phyloP scores from a whole-genome alignment of 306 rosid species.

The Phaseolus lunatus region DNA sequence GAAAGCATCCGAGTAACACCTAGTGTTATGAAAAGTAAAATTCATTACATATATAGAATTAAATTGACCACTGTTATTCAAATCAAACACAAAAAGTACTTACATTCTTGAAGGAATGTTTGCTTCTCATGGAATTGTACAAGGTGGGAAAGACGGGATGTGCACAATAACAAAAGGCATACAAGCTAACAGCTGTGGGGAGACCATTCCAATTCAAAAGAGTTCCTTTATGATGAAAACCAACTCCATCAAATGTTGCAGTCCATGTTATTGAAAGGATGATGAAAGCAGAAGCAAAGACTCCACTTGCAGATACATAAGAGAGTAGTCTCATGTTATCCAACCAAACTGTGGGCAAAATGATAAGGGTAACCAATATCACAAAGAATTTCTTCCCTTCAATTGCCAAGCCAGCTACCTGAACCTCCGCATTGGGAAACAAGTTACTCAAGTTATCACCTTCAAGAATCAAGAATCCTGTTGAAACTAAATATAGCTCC shows the following conservation, averaged over 20 bases:
- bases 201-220: slow-evolving; percentile 65
- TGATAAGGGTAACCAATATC: slow-evolving; percentile 58
- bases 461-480: slow-evolving; percentile 78
- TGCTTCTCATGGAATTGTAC: slow-evolving; percentile 75
- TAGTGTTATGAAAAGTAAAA: background rate
- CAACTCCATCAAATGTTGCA: slow-evolving; percentile 66
- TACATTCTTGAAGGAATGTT: slow-evolving; percentile 65
- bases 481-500: slow-evolving; percentile 78
- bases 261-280: slow-evolving; percentile 68
- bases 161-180: slow-evolving; percentile 86
- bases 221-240: slow-evolving; percentile 61
- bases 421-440: slow-evolving; percentile 50
- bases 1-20: too few species aligned
- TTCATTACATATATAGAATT: slow-evolving; percentile 44
- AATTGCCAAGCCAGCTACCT: slow-evolving; percentile 54
- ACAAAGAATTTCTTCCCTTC: slow-evolving; percentile 62
- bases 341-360: slow-evolving; percentile 82
- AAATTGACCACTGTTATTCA: background rate
- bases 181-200: slow-evolving; percentile 78
- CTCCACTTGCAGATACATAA: slow-evolving; percentile 85
- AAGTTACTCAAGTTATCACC: slow-evolving; percentile 78
- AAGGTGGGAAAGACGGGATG: slow-evolving; percentile 88
- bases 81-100: background rate
- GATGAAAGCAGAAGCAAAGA: slow-evolving; percentile 71
- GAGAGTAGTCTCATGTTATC: slow-evolving; percentile 78